Evolutionary conservation across 2,329 filamentous ascomycete genomes (phyloP).

Genomic region (Didymella exigua): DNA sequence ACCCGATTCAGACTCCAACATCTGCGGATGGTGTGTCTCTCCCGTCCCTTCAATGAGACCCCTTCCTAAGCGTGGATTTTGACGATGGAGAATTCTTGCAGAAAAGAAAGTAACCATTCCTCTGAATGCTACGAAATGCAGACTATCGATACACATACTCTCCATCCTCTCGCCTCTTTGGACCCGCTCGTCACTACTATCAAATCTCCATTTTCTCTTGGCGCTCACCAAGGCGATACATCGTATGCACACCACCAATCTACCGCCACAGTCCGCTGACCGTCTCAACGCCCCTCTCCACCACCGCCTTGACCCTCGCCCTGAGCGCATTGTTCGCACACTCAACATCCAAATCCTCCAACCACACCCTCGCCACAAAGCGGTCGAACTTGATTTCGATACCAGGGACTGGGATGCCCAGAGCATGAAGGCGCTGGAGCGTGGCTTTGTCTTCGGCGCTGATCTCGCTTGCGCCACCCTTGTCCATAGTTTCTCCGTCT

Average conservation of each 20-base stretch:
- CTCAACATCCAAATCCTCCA: conserved; percentile 91
- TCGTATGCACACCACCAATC: not conserved
- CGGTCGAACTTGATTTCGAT: conserved; percentile 87
- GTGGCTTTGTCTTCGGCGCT: conserved; percentile 56
- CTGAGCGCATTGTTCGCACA: conserved; percentile 77
- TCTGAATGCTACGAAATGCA: not conserved
- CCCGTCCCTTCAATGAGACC: too few species aligned
- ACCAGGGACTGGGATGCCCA: conserved; percentile 90
- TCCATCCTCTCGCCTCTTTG: not conserved
- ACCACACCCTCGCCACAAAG: conserved; percentile 84
- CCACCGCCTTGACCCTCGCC: conserved; percentile 84
- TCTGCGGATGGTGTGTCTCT: too few species aligned
- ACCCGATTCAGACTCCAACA: too few species aligned
- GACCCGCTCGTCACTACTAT: not conserved
- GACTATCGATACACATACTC: not conserved
- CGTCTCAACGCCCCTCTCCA: conserved; percentile 87
- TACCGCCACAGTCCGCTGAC: conserved; percentile 55
- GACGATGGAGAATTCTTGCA: too few species aligned
- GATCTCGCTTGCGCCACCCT: conserved; percentile 14
- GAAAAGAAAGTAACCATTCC: too few species aligned
- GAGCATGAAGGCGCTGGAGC: conserved; percentile 75
- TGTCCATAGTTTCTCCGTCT: not conserved
- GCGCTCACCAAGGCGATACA: too few species aligned
- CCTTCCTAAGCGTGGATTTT: too few species aligned
- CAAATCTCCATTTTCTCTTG: not conserved